Evolutionary conservation across 1,284 basidiomycete genomes (phyloP).

Genomic region (Cerioporus squamosus): DNA sequence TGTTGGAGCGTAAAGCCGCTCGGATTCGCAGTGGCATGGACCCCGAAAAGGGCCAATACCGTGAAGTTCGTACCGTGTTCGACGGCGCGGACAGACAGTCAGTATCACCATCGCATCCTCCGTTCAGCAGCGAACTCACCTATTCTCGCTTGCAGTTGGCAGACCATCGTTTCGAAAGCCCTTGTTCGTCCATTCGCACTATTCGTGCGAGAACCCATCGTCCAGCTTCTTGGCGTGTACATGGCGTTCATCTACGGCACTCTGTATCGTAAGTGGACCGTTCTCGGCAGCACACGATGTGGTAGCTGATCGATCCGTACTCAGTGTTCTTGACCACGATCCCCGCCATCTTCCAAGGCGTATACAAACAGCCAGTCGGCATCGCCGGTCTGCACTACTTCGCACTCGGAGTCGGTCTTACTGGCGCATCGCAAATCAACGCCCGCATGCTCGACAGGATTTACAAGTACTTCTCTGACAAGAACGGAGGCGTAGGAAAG

Average conservation of each 20-base stretch:
- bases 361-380: conserved; percentile 53
- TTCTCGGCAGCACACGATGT: not conserved
- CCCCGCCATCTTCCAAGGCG: conserved; percentile 57
- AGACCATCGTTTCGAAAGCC: conserved; percentile 39
- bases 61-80: conserved; percentile 33
- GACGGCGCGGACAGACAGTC: conserved; percentile 36
- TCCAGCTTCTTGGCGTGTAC: conserved; percentile 49
- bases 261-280: conserved; percentile 51
- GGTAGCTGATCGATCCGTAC: not conserved
- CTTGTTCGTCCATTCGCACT: conserved; percentile 51
- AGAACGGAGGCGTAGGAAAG: conserved; percentile 55
- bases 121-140: not conserved
- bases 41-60: conserved; percentile 32
- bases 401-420: conserved; percentile 62
- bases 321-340: conserved; percentile 69
- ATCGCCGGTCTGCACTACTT: conserved; percentile 70
- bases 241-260: conserved; percentile 56
- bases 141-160: conserved; percentile 36
- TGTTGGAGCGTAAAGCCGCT: conserved; percentile 49
- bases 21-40: conserved; percentile 44
- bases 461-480: conserved; percentile 53
- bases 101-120: conserved; percentile 9
- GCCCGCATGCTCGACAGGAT: conserved; percentile 59
- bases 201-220: conserved; percentile 49
- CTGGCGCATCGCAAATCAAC: conserved; percentile 58